Conservation (phyloP, 2,329 filamentous ascomycete genomes). For the Ascochyta fabae region DNA sequence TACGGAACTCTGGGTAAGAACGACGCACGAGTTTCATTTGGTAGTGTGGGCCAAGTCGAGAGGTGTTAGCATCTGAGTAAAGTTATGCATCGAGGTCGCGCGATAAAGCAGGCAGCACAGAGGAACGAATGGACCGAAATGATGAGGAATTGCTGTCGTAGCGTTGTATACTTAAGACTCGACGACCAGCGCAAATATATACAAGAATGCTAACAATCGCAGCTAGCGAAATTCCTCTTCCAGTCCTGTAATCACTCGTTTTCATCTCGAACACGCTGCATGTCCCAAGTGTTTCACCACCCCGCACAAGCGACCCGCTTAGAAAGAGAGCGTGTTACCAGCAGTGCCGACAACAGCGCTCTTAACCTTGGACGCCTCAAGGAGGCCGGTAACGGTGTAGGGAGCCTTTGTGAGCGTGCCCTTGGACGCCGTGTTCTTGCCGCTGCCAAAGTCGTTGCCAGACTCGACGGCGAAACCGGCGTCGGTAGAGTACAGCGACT, state of each 20-base stretch:
- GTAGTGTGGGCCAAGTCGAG: too few relatives aligned
- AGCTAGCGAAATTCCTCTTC: not conserved
- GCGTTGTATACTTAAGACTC: constrained; percentile 6
- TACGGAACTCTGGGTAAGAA: too few relatives aligned
- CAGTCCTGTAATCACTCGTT: not conserved
- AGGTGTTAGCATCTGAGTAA: too few relatives aligned
- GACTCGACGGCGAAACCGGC: constrained; percentile 46
- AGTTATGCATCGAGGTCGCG: too few relatives aligned
- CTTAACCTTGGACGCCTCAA: constrained; percentile 47
- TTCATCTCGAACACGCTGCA: not conserved
- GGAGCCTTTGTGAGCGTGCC: constrained; percentile 45
- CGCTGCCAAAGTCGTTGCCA: constrained; percentile 51
- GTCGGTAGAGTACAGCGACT: constrained; percentile 45
- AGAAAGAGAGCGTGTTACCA: constrained; percentile 49
- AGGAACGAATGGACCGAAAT: not conserved
- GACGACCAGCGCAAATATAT: constrained; percentile 19
- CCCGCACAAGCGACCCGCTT: constrained; percentile 7
- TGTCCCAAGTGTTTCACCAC: not conserved
- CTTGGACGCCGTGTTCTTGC: constrained; percentile 37
- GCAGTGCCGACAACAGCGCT: constrained; percentile 49
- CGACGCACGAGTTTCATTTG: too few relatives aligned
- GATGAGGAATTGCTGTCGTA: constrained; percentile 4
- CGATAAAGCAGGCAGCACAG: too few relatives aligned
- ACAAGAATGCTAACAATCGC: constrained; percentile 4
- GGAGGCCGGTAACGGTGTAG: constrained; percentile 42